Conservation (phyloP, 345 rosid species). For the Psidium guajava region DNA sequence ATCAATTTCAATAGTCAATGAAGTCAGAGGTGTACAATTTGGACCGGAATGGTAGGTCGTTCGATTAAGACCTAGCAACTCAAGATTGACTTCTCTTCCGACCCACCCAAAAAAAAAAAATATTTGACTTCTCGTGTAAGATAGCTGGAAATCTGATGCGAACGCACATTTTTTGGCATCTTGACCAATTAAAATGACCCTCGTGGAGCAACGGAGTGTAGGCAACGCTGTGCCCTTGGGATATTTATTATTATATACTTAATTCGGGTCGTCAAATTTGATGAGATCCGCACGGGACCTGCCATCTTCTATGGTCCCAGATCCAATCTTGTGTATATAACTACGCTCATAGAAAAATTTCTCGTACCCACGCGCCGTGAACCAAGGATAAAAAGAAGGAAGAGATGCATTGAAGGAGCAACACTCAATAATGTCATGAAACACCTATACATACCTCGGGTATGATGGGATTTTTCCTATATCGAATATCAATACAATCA, state of each 20-base stretch:
- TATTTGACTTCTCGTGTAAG: no score
- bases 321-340: not conserved
- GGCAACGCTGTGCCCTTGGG: not conserved
- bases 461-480: no score
- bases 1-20: not conserved
- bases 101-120: not conserved
- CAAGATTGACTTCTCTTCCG: not conserved
- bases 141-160: no score
- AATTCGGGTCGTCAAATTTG: no score
- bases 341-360: not conserved
- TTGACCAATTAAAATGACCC: not conserved
- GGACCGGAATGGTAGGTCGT: not conserved
- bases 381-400: not conserved
- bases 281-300: not conserved
- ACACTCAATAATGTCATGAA: not conserved
- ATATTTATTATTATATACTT: no score
- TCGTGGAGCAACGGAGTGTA: not conserved
- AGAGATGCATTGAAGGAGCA: not conserved
- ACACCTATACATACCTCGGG: no score
- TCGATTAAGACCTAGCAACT: not conserved
- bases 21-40: not conserved
- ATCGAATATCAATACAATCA: no score
- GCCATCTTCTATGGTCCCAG: not conserved
- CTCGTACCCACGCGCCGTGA: not conserved
- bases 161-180: no score